These are phyloP conservation scores for Cynanchum wilfordii DNA, from an alignment of 257 asterid species.

Conservation along the genomic window DNA sequence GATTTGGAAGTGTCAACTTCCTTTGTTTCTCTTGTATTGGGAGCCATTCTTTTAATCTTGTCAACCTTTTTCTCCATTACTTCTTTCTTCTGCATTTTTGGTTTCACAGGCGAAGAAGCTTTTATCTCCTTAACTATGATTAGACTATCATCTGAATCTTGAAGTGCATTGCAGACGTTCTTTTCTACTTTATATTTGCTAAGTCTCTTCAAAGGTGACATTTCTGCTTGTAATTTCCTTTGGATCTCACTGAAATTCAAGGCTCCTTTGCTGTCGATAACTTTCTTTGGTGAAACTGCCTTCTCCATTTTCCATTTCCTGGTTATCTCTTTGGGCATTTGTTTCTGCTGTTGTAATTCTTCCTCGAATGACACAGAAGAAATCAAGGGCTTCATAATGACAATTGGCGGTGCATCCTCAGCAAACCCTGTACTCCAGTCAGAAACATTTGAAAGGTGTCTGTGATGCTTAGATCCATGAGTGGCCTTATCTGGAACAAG, in stretches of 20 bases:
- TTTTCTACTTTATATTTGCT: constrained; percentile 21
- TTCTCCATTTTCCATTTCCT: constrained; percentile 21
- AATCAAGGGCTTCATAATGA: constrained; percentile 49
- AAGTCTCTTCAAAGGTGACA: constrained; percentile 18
- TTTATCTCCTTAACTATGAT: constrained; percentile 20
- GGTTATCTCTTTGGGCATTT: constrained; percentile 17
- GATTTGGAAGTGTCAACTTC: constrained; percentile 17
- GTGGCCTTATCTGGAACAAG: constrained; percentile 34
- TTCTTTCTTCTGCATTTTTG: constrained; percentile 38
- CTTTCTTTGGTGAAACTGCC: constrained; percentile 23
- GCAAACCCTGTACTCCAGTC: constrained; percentile 22
- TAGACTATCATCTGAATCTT: constrained; percentile 22
- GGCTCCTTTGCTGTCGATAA: constrained; percentile 11
- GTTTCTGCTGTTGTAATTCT: constrained; percentile 11
- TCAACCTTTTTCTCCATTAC: constrained; percentile 26
- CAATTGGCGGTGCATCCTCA: constrained; percentile 44
- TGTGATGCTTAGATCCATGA: constrained; percentile 19
- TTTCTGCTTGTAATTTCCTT: constrained; percentile 16
- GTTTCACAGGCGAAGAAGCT: constrained; percentile 25
- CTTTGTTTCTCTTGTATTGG: constrained; percentile 25
- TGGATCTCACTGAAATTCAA: constrained; percentile 20
- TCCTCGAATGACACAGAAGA: constrained; percentile 15
- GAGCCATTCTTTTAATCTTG: constrained; percentile 18
- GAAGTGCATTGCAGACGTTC: constrained; percentile 12
- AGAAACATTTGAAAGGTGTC: constrained; percentile 14